These are phyloP conservation scores for Aegilops sharonensis DNA, from an alignment of 176 grass and related monocot species.

Conservation along the genomic window DNA sequence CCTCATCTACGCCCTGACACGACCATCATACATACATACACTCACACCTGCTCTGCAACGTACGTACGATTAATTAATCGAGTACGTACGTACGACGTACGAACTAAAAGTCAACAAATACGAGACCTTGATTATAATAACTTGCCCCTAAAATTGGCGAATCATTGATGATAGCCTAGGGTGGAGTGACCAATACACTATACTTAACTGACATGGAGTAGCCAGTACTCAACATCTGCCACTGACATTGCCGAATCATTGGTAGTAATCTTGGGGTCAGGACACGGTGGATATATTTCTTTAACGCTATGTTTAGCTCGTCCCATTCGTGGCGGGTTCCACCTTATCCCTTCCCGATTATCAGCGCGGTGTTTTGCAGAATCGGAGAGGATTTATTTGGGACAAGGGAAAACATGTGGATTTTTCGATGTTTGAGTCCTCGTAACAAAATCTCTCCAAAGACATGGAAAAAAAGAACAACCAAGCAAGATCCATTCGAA, in stretches of 20 bases:
- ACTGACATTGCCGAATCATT: background rate
- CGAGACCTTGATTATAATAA: background rate
- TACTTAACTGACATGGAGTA: background rate
- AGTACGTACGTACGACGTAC: background rate
- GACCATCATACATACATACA: background rate
- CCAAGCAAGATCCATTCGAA: background rate
- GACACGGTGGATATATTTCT: background rate
- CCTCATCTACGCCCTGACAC: slow-evolving; percentile 16
- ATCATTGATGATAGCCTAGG: background rate
- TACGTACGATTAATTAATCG: background rate
- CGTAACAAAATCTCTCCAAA: background rate
- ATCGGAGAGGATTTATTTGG: background rate
- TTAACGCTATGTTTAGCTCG: background rate
- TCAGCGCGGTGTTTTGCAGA: background rate
- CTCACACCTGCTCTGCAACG: background rate
- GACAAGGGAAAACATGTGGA: background rate
- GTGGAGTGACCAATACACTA: background rate
- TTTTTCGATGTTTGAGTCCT: background rate
- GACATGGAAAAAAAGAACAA: background rate
- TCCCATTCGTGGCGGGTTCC: background rate
- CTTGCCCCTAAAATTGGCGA: background rate
- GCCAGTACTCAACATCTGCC: background rate
- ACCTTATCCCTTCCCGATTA: background rate
- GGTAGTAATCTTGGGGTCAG: background rate
- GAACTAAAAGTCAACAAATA: background rate